Percentiles rank a stretch among this genome's conserved stretches.
Evolutionary conservation across 345 rosid species (phyloP).

Genomic region (Cardamine chenopodiifolia): DNA sequence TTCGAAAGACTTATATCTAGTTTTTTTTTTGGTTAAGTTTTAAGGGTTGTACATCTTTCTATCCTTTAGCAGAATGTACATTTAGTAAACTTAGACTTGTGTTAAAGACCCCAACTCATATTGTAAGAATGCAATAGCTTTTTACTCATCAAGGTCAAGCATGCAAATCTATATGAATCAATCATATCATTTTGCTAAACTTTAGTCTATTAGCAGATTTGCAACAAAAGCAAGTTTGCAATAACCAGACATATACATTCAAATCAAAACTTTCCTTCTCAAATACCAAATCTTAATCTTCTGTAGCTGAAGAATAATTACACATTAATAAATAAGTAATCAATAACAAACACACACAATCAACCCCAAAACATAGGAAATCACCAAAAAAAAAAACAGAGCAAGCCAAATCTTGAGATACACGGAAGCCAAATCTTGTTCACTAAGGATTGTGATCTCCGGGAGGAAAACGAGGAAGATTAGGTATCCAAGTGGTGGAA

Average conservation of each 20-base stretch:
- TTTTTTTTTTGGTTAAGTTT: background rate
- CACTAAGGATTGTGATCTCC: conserved; percentile 20
- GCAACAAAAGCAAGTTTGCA: background rate
- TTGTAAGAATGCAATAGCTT: background rate
- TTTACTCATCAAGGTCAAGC: background rate
- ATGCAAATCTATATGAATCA: background rate
- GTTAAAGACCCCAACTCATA: background rate
- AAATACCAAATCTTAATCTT: conserved; percentile 12
- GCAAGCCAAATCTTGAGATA: conserved; percentile 4
- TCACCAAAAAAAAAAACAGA: background rate
- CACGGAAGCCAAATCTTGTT: background rate
- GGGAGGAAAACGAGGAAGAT: conserved; percentile 51
- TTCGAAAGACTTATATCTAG: background rate
- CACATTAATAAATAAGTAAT: conserved; percentile 27
- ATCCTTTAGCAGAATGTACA: background rate
- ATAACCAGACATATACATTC: background rate
- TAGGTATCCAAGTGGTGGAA: conserved; percentile 73
- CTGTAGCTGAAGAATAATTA: conserved; percentile 34
- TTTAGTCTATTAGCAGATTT: background rate
- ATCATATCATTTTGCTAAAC: background rate
- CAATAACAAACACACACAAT: conserved; percentile 20
- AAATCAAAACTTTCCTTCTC: conserved; percentile 12
- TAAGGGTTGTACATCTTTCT: background rate
- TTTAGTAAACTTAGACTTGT: background rate
- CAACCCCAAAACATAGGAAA: background rate